Base-by-base conservation (phyloP, 1,139 yeast genomes). In the Suhomyces anneliseae region DNA sequence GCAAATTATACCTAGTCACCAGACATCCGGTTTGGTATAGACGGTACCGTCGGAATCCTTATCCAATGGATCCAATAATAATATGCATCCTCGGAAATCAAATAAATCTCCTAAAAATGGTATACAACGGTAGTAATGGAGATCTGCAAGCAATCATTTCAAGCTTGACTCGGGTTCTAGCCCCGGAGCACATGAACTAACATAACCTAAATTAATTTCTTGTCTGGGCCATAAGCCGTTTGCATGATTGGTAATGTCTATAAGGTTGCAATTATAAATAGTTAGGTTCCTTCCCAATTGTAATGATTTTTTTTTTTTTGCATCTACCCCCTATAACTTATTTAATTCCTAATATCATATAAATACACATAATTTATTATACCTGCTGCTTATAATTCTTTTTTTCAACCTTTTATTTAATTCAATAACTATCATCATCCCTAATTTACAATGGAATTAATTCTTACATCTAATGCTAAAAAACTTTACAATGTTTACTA, bases 401-500 rank as follows among this genome's bases (percentile, higher is more conserved):
- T 19, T 19, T 19, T 19, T 6, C 3, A 19, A 4, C 24, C 6
- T 19, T 19, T 19, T 3, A 19, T 19, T 19, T 19, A 19, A 19
- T 19, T 19, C 24, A 19, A 19, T 19, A 19, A 19, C 4, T 19
- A 19, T 19, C 4, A 19, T 19, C 6, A 19, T 19, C 24, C 6
- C 24, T 6, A 19, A 19, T 29, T 29, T 29, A 29, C 32, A 29
- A 29, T 29, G 32, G 32, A 9, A 40, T 24, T 39, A 10, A 40
- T 44, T 27, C 14, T 40, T 19, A 29, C 47, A 12, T 38, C 24
- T 29, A 26, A 38, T 35, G 15, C 41, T 34, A 57, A 51, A 44
- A 50, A 52, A 43, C 45, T 52, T 6, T 66, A 67, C 52, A 53
- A 57, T 27, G 44, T 51, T 39, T 68, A 67, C 54, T 60, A 60